Conservation (phyloP, 805 yeast genomes). For the Blastobotrys muscicola region DNA sequence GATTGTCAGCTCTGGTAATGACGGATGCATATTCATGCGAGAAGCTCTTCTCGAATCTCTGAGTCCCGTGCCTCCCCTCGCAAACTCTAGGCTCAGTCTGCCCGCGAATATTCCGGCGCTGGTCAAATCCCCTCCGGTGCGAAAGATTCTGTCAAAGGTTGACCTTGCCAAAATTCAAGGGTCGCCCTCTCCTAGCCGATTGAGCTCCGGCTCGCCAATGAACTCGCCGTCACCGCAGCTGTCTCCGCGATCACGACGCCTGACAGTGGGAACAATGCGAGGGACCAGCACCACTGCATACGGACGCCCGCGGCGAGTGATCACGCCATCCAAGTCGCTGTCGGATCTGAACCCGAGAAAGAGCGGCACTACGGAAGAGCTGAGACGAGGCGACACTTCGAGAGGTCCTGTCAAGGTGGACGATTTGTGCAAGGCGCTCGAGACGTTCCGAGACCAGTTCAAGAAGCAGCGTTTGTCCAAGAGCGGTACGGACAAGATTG, state of each 20-base stretch:
- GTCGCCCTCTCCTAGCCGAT: conserved; percentile 5
- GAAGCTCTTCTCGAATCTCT: background rate
- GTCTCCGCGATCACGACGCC: background rate
- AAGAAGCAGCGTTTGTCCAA: background rate
- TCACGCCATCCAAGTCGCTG: conserved; percentile 8
- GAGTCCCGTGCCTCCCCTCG: conserved; percentile 19
- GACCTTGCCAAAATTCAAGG: conserved; percentile 13
- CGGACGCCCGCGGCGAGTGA: conserved; percentile 1
- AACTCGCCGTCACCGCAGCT: conserved; percentile 3
- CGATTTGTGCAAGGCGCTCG: conserved; percentile 4
- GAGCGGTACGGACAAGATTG: conserved; percentile 4
- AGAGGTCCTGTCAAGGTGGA: conserved; percentile 4
- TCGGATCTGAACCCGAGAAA: conserved; percentile 5
- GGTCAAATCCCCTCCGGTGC: conserved; percentile 8
- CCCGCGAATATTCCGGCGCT: background rate
- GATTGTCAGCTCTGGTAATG: conserved; percentile 18
- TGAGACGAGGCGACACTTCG: background rate
- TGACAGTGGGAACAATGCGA: background rate
- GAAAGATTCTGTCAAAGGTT: conserved; percentile 16
- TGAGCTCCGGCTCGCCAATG: background rate
- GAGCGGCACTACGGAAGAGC: background rate
- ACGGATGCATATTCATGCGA: conserved; percentile 23
- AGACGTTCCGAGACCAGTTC: conserved; percentile 8
- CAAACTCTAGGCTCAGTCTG: conserved; percentile 17
- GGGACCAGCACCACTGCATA: conserved; percentile 1